A percentile compares a stretch with the other conserved stretches of the same genome.
phyloP scores from a whole-genome alignment of 352 stramenopile species.

The Phytophthora chlamydospora region DNA sequence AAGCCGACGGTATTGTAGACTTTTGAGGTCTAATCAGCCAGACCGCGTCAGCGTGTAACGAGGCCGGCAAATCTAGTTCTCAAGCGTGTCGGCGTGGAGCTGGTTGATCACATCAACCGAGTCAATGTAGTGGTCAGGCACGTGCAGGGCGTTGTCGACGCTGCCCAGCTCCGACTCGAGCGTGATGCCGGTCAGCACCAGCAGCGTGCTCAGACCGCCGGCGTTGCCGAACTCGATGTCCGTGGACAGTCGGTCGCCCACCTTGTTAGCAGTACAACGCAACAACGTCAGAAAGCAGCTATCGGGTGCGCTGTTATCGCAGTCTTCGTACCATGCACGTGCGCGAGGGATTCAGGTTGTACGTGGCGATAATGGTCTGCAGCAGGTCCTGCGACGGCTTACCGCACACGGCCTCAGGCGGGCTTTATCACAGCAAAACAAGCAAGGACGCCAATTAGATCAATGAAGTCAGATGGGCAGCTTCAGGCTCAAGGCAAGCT shows the following conservation, averaged over 20 bases:
- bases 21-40: conserved; percentile 1
- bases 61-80: conserved; percentile 32
- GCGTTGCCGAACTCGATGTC: conserved; percentile 86
- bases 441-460: neutral
- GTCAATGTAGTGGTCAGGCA: conserved; percentile 71
- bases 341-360: conserved; percentile 67
- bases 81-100: conserved; percentile 52
- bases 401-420: conserved; percentile 74
- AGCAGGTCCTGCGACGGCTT: conserved; percentile 87
- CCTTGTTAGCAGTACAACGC: conserved; percentile 35
- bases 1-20: neutral
- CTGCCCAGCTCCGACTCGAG: conserved; percentile 55
- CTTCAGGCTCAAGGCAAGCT: neutral
- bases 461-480: too few relatives aligned
- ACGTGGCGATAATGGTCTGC: conserved; percentile 77
- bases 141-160: conserved; percentile 58
- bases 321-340: conserved; percentile 76
- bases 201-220: conserved; percentile 71
- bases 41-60: neutral
- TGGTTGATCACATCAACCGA: conserved; percentile 80
- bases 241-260: conserved; percentile 82
- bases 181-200: conserved; percentile 81
- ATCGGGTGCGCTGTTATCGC: neutral
- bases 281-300: neutral
- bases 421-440: conserved; percentile 32